These are phyloP conservation scores for Cicer arietinum DNA, from an alignment of 306 rosid genomes.

Conservation along the genomic window DNA sequence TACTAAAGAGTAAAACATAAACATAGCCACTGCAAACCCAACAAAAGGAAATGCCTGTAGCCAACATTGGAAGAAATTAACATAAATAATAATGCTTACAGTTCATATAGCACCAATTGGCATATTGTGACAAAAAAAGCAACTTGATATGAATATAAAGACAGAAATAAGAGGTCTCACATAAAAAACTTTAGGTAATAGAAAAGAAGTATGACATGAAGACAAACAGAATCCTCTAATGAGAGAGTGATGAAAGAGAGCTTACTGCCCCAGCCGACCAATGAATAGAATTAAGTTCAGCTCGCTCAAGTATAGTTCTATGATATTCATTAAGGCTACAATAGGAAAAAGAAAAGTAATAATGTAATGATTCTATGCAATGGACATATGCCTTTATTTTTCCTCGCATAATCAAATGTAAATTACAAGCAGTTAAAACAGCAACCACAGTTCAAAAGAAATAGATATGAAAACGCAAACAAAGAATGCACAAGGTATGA, in stretches of 20 bases:
- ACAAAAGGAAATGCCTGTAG: slow-evolving; percentile 88
- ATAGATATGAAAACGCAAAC: too few relatives aligned
- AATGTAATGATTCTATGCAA: slow-evolving; percentile 19
- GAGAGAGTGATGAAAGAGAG: slow-evolving; percentile 45
- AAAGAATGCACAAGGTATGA: too few relatives aligned
- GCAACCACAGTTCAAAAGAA: too few relatives aligned
- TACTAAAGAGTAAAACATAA: slow-evolving; percentile 87
- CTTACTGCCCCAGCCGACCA: slow-evolving; percentile 94
- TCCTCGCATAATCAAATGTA: slow-evolving; percentile 23
- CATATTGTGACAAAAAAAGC: slow-evolving; percentile 13
- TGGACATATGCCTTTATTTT: slow-evolving; percentile 7
- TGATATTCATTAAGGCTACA: slow-evolving; percentile 61
- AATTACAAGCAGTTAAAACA: not conserved
- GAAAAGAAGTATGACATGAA: not conserved
- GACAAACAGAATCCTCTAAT: slow-evolving; percentile 1
- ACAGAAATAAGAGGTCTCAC: not conserved
- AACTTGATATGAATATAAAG: slow-evolving; percentile 19
- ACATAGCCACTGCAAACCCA: slow-evolving; percentile 92
- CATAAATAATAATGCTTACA: slow-evolving; percentile 15
- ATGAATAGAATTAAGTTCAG: slow-evolving; percentile 76
- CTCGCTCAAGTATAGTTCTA: slow-evolving; percentile 86
- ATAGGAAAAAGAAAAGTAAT: slow-evolving; percentile 29
- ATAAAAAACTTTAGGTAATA: not conserved
- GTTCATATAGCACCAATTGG: not conserved
- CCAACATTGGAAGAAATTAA: slow-evolving; percentile 42